These are phyloP conservation scores for Suillus decipiens DNA, from an alignment of 768 basidiomycete species.

Conservation along the genomic window DNA sequence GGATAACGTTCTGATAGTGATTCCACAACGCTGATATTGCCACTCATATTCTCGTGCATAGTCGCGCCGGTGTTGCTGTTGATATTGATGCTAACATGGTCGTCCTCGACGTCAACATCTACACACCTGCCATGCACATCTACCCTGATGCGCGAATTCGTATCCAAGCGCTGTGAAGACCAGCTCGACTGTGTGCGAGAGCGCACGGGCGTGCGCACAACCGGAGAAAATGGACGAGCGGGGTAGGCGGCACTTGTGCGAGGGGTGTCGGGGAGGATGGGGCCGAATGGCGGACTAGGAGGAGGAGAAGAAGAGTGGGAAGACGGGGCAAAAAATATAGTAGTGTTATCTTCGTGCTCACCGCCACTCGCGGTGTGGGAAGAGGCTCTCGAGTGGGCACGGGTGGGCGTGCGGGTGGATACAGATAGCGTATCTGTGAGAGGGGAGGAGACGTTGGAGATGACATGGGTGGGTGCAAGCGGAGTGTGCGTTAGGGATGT, in stretches of 20 bases:
- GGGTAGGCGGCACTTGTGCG: constrained; percentile 31
- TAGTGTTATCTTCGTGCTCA: constrained; percentile 10
- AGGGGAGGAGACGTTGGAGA: constrained; percentile 42
- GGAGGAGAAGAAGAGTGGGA: constrained; percentile 1
- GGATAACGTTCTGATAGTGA: constrained; percentile 37
- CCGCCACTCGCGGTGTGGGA: constrained; percentile 12
- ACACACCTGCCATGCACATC: neutral
- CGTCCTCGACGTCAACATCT: constrained; percentile 2
- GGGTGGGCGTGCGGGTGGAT: constrained; percentile 13
- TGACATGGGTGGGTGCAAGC: constrained; percentile 50
- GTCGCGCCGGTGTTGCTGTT: neutral
- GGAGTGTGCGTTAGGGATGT: constrained; percentile 46
- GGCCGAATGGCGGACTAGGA: constrained; percentile 26
- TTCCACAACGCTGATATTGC: constrained; percentile 17
- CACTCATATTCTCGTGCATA: neutral
- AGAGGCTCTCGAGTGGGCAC: constrained; percentile 16
- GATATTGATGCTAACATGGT: neutral
- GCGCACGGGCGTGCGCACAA: constrained; percentile 16
- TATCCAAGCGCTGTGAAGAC: neutral
- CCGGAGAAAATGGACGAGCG: constrained; percentile 31
- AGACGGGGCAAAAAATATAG: constrained; percentile 5
- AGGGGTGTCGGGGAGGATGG: constrained; percentile 31
- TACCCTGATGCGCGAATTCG: neutral
- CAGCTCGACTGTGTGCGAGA: neutral
- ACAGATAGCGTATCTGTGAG: constrained; percentile 9